Evolutionary conservation across 768 basidiomycete genomes (phyloP), one percentile per base, ranked within the genome.

Genomic region (Phlebiopsis gigantea): DNA sequence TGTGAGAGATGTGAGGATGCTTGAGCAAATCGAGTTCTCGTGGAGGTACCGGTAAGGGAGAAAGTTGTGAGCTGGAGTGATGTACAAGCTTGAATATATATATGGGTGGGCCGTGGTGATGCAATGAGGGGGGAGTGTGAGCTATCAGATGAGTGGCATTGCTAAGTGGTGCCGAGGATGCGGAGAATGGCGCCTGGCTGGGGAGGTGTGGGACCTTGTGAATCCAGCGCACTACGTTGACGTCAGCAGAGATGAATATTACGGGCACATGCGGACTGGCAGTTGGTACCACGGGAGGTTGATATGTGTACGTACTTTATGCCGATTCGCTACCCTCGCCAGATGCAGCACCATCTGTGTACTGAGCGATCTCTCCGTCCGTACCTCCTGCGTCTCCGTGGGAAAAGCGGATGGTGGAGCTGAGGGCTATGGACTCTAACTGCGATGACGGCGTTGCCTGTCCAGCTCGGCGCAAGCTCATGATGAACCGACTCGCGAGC

Each of bases 21-120:
- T 71, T 46, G 53, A 51, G 26, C 15, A 29, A 44, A 7, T 46
- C 22, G 44, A 8, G 19, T 3, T n/a, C n/a, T 19, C 8, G 26
- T 21, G 51, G 42, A 6, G 39, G 31, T 39, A 7, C n/a, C 26
- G 26, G 46, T 19, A 19, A 41, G 53, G 30, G 39, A 4, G 12
- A 17, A 9, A 39, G 12, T 17, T 29, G 9, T 24, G 50, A 6
- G 48, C 4, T 52, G 17, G 24, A 44, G 8, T 39, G 46, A 29
- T 26, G 29, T n/a, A n/a, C 12, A 22, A 17, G 44, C 5, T 14
- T 8, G 29, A 15, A 28, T 57, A 50, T 57, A 50, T 50, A 50
- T 14, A 4, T 26, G 21, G n/a, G 25, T 12, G 14, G 45, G 3
- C 4, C 25, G 14, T 30, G 22, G 39, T 57, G 57, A 57, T 57